A percentile compares a stretch with the other conserved stretches of the same genome.
These are phyloP conservation scores for Hemileia vastatrix DNA, from an alignment of 1,284 basidiomycete genomes.

Conservation along the genomic window DNA sequence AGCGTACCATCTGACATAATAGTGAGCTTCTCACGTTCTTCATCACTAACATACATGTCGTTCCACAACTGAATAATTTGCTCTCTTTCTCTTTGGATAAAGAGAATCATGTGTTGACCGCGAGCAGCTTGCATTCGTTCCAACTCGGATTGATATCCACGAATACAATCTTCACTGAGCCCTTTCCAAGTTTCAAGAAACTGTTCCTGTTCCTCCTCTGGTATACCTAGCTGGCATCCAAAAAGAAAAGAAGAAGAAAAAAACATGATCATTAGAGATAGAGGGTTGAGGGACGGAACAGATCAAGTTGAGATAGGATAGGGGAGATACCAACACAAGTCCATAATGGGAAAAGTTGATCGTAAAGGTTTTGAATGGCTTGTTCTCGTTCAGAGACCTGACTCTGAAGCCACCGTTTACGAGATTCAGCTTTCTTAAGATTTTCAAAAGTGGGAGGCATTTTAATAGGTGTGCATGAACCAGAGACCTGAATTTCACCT, in stretches of 20 bases:
- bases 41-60: conserved; percentile 70
- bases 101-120: conserved; percentile 72
- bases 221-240: conserved; percentile 58
- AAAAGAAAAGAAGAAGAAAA: too few relatives aligned
- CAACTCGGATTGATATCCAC: conserved; percentile 70
- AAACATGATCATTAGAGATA: too few relatives aligned
- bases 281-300: too few relatives aligned
- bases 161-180: conserved; percentile 47
- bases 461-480: conserved; percentile 2
- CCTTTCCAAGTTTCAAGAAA: conserved; percentile 71
- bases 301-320: background rate
- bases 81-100: conserved; percentile 68
- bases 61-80: conserved; percentile 79
- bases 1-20: conserved; percentile 51
- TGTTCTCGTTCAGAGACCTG: conserved; percentile 49
- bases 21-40: conserved; percentile 69
- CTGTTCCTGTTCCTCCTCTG: conserved; percentile 62
- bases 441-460: conserved; percentile 14
- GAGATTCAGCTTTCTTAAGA: background rate
- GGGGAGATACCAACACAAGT: conserved; percentile 38
- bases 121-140: conserved; percentile 82
- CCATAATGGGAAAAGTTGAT: conserved; percentile 73
- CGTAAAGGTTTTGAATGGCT: conserved; percentile 73
- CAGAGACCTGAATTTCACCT: conserved; percentile 6
- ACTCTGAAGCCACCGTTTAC: conserved; percentile 1